Evolutionary conservation across 2,329 filamentous ascomycete species (phyloP).

Genomic region (Thielaviopsis musarum): DNA sequence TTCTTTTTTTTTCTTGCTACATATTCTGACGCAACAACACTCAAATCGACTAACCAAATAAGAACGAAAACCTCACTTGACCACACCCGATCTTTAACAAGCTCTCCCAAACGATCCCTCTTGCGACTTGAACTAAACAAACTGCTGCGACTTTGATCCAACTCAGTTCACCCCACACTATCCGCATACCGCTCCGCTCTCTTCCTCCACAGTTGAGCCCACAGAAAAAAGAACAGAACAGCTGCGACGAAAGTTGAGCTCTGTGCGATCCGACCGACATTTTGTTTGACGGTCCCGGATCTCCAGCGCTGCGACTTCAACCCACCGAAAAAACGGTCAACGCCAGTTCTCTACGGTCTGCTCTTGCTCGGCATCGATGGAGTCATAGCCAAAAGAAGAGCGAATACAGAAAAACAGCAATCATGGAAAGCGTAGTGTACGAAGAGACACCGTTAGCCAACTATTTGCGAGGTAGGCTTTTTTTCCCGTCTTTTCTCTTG

Average conservation of each 20-base stretch:
- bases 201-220: background rate
- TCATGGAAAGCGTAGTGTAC: slow-evolving; percentile 76
- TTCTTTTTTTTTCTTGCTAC: too few relatives aligned
- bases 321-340: background rate
- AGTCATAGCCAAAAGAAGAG: background rate
- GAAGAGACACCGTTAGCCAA: slow-evolving; percentile 76
- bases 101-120: too few relatives aligned
- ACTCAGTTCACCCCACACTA: too few relatives aligned
- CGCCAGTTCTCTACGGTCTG: background rate
- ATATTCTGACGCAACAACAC: too few relatives aligned
- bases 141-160: too few relatives aligned
- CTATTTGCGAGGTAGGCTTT: slow-evolving; percentile 65
- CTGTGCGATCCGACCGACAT: background rate
- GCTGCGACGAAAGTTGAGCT: background rate
- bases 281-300: background rate
- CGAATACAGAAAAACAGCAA: slow-evolving; percentile 2
- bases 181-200: too few relatives aligned
- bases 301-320: background rate
- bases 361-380: background rate
- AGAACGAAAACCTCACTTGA: too few relatives aligned
- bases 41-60: too few relatives aligned
- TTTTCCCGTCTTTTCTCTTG: background rate
- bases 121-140: too few relatives aligned
- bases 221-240: background rate
- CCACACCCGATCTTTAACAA: too few relatives aligned